Evolutionary conservation across 2,329 filamentous ascomycete genomes (phyloP).

Genomic region (Canariomyces notabilis): DNA sequence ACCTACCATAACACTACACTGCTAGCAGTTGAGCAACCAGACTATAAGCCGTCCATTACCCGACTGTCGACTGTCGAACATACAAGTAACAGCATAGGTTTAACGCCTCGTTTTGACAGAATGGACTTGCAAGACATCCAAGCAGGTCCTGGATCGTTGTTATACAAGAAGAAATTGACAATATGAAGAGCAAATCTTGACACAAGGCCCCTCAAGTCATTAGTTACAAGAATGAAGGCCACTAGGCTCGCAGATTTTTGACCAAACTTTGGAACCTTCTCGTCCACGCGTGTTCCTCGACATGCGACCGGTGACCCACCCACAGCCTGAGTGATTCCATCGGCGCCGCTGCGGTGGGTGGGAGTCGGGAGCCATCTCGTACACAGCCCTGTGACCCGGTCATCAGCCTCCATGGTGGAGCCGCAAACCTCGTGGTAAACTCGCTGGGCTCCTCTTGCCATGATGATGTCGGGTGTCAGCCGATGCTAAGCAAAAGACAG

Average conservation of each 20-base stretch:
- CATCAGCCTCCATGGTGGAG: background rate
- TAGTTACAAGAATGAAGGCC: conserved; percentile 2
- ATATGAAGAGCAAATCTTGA: too few species aligned
- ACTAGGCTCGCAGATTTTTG: too few species aligned
- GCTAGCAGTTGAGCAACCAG: too few species aligned
- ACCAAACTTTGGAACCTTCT: conserved; percentile 3
- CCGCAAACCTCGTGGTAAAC: background rate
- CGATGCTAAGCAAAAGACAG: too few species aligned
- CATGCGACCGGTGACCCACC: conserved; percentile 14
- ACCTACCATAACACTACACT: too few species aligned
- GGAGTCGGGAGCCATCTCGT: background rate
- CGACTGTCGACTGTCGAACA: too few species aligned
- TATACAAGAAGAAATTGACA: too few species aligned
- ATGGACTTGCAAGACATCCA: too few species aligned
- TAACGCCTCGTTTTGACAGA: too few species aligned
- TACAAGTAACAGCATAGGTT: too few species aligned
- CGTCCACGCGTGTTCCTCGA: conserved; percentile 7
- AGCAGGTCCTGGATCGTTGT: too few species aligned
- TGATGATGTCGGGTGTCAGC: background rate
- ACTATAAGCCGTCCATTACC: too few species aligned
- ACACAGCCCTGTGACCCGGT: conserved; percentile 19
- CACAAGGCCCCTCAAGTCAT: background rate
- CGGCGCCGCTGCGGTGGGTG: background rate
- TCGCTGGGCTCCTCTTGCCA: background rate
- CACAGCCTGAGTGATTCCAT: background rate